Conservation (phyloP, 2,329 filamentous ascomycete species). For the Sordariomycetes sp. region DNA sequence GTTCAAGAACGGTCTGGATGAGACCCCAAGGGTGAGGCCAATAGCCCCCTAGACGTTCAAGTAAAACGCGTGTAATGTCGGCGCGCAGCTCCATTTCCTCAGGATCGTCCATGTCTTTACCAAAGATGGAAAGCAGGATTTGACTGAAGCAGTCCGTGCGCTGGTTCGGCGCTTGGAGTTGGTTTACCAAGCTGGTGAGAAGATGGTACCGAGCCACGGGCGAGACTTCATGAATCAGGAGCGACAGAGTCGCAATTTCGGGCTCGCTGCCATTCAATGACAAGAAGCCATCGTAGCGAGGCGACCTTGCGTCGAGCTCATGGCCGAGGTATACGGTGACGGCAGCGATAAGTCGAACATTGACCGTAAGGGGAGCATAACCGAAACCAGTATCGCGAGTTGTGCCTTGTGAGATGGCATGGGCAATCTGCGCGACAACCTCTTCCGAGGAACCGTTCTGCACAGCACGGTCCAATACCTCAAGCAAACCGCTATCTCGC, state of each 20-base stretch:
- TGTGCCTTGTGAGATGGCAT: constrained; percentile 56
- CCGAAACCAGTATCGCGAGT: constrained; percentile 55
- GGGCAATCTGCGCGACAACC: constrained; percentile 65
- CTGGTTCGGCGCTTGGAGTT: constrained; percentile 81
- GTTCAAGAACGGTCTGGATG: constrained; percentile 77
- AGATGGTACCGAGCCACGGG: constrained; percentile 80
- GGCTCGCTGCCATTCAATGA: constrained; percentile 29
- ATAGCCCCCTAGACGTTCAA: constrained; percentile 81
- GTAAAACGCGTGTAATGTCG: constrained; percentile 78
- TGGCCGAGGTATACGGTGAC: constrained; percentile 77
- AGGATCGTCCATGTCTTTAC: constrained; percentile 60
- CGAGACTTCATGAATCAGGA: constrained; percentile 64
- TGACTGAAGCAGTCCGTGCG: constrained; percentile 92
- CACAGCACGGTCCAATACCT: constrained; percentile 49
- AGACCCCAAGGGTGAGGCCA: constrained; percentile 96
- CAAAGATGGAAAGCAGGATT: constrained; percentile 76
- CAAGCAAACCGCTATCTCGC: constrained; percentile 44
- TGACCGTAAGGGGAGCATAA: constrained; percentile 56
- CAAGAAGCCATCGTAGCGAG: constrained; percentile 48
- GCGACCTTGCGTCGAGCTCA: constrained; percentile 53
- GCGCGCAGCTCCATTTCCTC: constrained; percentile 79
- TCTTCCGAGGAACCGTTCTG: constrained; percentile 59
- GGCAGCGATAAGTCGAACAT: constrained; percentile 66
- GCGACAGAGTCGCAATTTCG: constrained; percentile 65
- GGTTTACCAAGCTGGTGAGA: constrained; percentile 76